These are phyloP conservation scores for Trichophyton benhamiae DNA, from an alignment of 2,329 filamentous ascomycete genomes.

Conservation along the genomic window DNA sequence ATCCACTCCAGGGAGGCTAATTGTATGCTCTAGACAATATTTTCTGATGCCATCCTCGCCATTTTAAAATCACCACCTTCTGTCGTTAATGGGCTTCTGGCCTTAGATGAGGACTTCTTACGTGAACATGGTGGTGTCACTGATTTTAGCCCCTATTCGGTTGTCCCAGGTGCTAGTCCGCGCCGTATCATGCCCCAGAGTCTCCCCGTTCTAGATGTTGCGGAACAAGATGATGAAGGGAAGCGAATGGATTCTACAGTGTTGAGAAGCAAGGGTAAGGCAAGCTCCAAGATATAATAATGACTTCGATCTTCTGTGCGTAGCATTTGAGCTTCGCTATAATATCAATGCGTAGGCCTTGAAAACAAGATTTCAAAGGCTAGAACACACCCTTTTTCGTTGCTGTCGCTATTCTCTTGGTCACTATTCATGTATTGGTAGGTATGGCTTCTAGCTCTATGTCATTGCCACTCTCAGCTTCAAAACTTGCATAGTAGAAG, in stretches of 20 bases:
- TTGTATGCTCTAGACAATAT: conserved; percentile 44
- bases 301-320: neutral
- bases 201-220: conserved; percentile 58
- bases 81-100: conserved; percentile 57
- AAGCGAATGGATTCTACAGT: conserved; percentile 44
- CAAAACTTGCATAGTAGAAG: neutral
- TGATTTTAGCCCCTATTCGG: conserved; percentile 61
- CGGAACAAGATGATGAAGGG: conserved; percentile 71
- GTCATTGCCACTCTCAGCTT: neutral
- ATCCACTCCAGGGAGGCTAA: neutral
- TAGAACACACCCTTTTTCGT: neutral
- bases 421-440: neutral
- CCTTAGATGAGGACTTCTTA: conserved; percentile 73
- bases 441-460: neutral
- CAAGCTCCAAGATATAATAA: neutral
- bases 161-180: conserved; percentile 53
- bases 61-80: conserved; percentile 51
- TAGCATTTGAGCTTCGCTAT: neutral
- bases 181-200: conserved; percentile 64
- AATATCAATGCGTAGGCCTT: neutral
- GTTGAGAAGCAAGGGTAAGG: neutral
- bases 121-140: conserved; percentile 49
- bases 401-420: neutral
- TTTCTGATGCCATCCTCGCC: conserved; percentile 64
- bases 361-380: neutral